These are phyloP conservation scores for Fusarium nisikadoi DNA, from an alignment of 2,329 filamentous ascomycete genomes.

Conservation along the genomic window DNA sequence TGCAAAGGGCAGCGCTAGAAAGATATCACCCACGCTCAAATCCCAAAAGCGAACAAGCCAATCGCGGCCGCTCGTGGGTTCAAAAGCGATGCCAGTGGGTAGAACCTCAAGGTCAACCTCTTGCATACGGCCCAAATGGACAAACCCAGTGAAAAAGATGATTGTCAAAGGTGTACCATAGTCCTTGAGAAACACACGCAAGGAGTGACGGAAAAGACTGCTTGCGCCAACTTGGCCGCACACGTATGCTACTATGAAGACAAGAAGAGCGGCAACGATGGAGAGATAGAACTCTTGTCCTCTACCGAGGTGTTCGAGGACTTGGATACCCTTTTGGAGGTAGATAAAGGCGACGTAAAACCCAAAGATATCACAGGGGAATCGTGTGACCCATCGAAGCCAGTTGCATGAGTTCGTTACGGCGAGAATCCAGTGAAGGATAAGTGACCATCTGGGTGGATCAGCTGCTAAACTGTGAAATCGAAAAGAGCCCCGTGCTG, in stretches of 20 bases:
- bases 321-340: conserved; percentile 89
- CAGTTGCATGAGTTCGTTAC: conserved; percentile 88
- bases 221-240: conserved; percentile 78
- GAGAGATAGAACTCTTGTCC: conserved; percentile 79
- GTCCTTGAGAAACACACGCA: conserved; percentile 87
- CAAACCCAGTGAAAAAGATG: conserved; percentile 90
- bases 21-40: conserved; percentile 76
- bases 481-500: neutral
- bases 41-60: conserved; percentile 90
- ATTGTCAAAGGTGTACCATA: conserved; percentile 87
- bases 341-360: conserved; percentile 96
- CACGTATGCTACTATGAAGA: conserved; percentile 80
- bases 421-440: conserved; percentile 87
- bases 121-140: conserved; percentile 86
- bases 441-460: conserved; percentile 74
- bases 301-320: conserved; percentile 79
- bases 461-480: neutral
- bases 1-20: conserved; percentile 88
- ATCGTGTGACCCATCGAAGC: conserved; percentile 88
- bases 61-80: conserved; percentile 75
- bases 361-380: conserved; percentile 93
- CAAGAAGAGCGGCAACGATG: conserved; percentile 78
- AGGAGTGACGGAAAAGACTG: conserved; percentile 76
- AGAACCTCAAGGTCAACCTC: conserved; percentile 74
- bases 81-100: conserved; percentile 81